Conservation (phyloP, 1,139 yeast genomes). For the Pneumocystis canis region DNA sequence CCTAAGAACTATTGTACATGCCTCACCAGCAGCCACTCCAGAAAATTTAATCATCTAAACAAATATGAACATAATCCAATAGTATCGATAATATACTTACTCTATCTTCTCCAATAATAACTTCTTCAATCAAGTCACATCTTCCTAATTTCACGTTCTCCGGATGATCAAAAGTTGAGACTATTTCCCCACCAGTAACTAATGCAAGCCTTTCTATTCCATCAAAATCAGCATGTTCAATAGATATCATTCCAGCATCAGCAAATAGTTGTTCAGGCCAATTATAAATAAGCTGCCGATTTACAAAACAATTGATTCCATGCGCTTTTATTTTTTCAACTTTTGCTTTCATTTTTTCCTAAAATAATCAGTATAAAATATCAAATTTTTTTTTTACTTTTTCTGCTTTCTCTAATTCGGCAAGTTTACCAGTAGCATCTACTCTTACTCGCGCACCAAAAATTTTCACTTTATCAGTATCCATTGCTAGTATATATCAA, state of each 20-base stretch:
- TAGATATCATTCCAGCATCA: slow-evolving; percentile 74
- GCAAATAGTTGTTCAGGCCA: slow-evolving; percentile 94
- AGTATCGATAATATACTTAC: slow-evolving; percentile 21
- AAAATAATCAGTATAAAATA: neutral
- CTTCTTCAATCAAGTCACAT: slow-evolving; percentile 81
- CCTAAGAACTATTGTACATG: slow-evolving; percentile 69
- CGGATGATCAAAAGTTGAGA: slow-evolving; percentile 88
- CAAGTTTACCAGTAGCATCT: slow-evolving; percentile 85
- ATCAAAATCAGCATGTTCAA: slow-evolving; percentile 97
- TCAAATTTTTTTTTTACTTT: slow-evolving; percentile 18
- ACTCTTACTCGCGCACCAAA: slow-evolving; percentile 97
- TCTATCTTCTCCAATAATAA: slow-evolving; percentile 81
- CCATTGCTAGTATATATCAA: slow-evolving; percentile 39
- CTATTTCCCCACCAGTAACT: slow-evolving; percentile 97
- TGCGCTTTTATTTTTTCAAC: slow-evolving; percentile 73
- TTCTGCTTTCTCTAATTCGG: slow-evolving; percentile 92
- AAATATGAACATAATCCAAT: neutral
- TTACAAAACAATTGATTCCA: slow-evolving; percentile 79
- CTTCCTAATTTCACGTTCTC: slow-evolving; percentile 72
- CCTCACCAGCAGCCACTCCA: slow-evolving; percentile 91
- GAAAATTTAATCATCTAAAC: slow-evolving; percentile 57
- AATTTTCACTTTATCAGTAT: slow-evolving; percentile 90
- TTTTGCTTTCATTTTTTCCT: slow-evolving; percentile 78
- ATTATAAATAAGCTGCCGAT: slow-evolving; percentile 91
- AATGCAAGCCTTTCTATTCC: slow-evolving; percentile 93